Evolutionary conservation across 192 early-diverging fungal species (phyloP), one percentile per base, ranked within the genome.

Genomic region (Fimicolochytrium jonesii): DNA sequence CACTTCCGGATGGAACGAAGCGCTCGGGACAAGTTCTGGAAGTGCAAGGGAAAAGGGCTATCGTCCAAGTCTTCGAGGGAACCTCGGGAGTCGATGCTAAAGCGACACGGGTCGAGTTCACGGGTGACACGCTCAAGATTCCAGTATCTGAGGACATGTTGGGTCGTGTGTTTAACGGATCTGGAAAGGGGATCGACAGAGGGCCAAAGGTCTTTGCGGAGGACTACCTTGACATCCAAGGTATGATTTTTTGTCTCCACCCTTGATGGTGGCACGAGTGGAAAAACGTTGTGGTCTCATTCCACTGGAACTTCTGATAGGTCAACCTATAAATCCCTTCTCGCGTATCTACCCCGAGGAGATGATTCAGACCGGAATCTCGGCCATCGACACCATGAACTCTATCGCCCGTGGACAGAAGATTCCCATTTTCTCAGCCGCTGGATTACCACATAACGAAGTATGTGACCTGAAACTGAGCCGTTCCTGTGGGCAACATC

Each of bases 371-470:
- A 99, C 96, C 10, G 96, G 96, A 69, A 90, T 99, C 56, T 97
- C 94, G 53, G 90, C 96, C 45, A 99, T 99, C 57, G 96, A 99
- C 68, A 96, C 94, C 44, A 99, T 99, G 96, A 97, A 97, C 84
- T 97, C 94, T 10, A 96, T 99, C 84, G 96, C 96, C 31, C 92
- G 96, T 83, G 96, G 96, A n/a, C 96, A 99, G 76, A 99, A 99
- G 84, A 99, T 99, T 66, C 96, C 96, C 33, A 99, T 99, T 60
- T 99, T 99, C 85, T 99, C 96, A 34, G 94, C 96, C 26, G 86
- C 94, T 64, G 96, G 96, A 68, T 72, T 99, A 46, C 96, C 96
- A 28, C 96, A 99, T 76, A 99, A 99, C 76, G 95, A 98, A 70
- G 89, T 90, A 71, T 36, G 70, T 43, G n/a, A n/a, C n/a, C n/a